These are phyloP conservation scores for Globisporangium abappressorium DNA, from an alignment of 352 stramenopile species.

Conservation along the genomic window DNA sequence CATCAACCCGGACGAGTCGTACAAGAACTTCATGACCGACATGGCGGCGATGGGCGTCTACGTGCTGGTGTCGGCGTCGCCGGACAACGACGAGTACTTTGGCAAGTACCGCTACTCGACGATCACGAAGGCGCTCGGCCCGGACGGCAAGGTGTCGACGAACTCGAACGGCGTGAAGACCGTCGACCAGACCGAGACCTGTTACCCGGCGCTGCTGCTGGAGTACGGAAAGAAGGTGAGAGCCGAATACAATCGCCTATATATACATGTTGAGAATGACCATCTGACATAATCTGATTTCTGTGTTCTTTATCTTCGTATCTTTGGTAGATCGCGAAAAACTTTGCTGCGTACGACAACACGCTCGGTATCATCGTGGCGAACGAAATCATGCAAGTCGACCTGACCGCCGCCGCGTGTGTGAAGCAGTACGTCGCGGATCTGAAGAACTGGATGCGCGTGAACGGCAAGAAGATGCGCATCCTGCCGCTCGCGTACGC, in stretches of 20 bases:
- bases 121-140: slow-evolving; percentile 63
- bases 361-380: slow-evolving; percentile 77
- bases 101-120: slow-evolving; percentile 83
- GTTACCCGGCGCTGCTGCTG: slow-evolving; percentile 78
- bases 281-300: background rate
- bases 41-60: slow-evolving; percentile 79
- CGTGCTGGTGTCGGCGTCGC: slow-evolving; percentile 75
- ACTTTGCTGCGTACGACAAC: slow-evolving; percentile 89
- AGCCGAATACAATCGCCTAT: background rate
- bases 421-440: slow-evolving; percentile 83
- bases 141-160: slow-evolving; percentile 35
- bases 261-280: background rate
- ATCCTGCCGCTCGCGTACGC: slow-evolving; percentile 79
- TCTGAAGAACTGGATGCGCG: slow-evolving; percentile 86
- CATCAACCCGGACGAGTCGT: slow-evolving; percentile 80
- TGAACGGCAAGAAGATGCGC: slow-evolving; percentile 81
- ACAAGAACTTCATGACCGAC: slow-evolving; percentile 82
- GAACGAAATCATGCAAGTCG: slow-evolving; percentile 87
- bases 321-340: slow-evolving; percentile 63
- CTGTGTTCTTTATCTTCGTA: background rate
- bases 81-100: slow-evolving; percentile 82
- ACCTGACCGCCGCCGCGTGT: slow-evolving; percentile 71
- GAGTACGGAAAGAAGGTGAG: slow-evolving; percentile 81
- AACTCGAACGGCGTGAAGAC: slow-evolving; percentile 41
- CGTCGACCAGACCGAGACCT: slow-evolving; percentile 71